Evolutionary conservation across 1,139 yeast species (phyloP), one percentile per base, ranked within the genome.

Genomic region (Taiozyma onychis): DNA sequence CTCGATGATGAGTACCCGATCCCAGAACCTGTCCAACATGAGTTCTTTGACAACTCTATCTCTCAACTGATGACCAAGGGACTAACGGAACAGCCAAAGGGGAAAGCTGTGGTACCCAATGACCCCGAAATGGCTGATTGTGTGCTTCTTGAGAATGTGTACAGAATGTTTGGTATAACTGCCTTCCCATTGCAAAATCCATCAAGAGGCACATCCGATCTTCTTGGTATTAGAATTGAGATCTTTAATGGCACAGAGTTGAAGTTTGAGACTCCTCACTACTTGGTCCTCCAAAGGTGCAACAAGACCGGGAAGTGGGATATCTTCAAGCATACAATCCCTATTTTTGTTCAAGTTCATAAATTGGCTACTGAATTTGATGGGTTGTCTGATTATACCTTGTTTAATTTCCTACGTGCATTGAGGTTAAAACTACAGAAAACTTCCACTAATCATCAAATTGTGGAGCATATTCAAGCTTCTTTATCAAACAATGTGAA

Each of bases 141-240:
- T 30, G 65, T 73, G 10, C 56, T 62, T 22, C 22, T 67, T 21
- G 79, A 75, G 54, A 74, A 74, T 52, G 57, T 68, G 9, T 72
- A 67, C 46, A 60, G 79, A 53, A 55, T 75, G 58, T 70, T 71
- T 52, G 80, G 80, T 0, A 65, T 74, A 3, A 75, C 78, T 1
- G 67, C 69, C 3, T 76, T 77, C 52, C 79, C 79, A 0, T 66
- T 75, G 2, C 68, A 68, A 27, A 75, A 72, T 50, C 76, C 76
- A 4, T 50, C 58, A 13, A 65, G 59, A 34, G 24, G 39, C 6
- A 21, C 43, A 18, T 47, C 57, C 10, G 57, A 52, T 39, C 46
- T 53, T 46, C 21, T 75, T 1, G 81, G 81, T 0, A 60, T 76
- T 8, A 57, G 81, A 45, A 68, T 76, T 45, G 81, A 77, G 51